Conservation (phyloP, 768 basidiomycete species). For the Russula griseocarnosa region DNA sequence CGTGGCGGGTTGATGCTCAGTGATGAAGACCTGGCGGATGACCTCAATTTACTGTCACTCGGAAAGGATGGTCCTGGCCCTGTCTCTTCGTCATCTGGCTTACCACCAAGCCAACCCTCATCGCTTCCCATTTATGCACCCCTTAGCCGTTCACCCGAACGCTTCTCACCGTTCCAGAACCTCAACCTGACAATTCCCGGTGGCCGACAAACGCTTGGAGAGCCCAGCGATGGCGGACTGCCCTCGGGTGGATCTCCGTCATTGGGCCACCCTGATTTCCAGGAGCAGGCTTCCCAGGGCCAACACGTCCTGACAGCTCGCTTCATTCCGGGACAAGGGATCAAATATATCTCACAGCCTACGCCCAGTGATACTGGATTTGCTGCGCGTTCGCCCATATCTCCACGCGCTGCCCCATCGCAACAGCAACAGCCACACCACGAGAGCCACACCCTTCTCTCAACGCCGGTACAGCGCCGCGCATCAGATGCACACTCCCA, state of each 20-base stretch:
- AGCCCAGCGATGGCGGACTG: slow-evolving; percentile 59
- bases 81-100: slow-evolving; percentile 38
- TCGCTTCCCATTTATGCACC: slow-evolving; percentile 76
- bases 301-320: slow-evolving; percentile 48
- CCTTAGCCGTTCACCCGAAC: slow-evolving; percentile 54
- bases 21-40: slow-evolving; percentile 77
- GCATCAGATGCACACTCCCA: slow-evolving; percentile 38
- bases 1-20: slow-evolving; percentile 64
- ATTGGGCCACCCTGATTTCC: slow-evolving; percentile 44
- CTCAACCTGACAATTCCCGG: slow-evolving; percentile 58
- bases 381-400: slow-evolving; percentile 51
- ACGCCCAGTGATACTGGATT: slow-evolving; percentile 31
- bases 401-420: slow-evolving; percentile 41
- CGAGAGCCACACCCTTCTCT: slow-evolving; percentile 11
- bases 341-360: slow-evolving; percentile 50
- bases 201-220: slow-evolving; percentile 49
- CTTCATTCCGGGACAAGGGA: slow-evolving; percentile 62
- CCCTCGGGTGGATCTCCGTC: slow-evolving; percentile 50
- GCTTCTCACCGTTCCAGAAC: slow-evolving; percentile 52
- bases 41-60: slow-evolving; percentile 61
- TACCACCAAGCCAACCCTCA: slow-evolving; percentile 62
- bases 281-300: slow-evolving; percentile 37
- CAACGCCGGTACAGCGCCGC: slow-evolving; percentile 36
- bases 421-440: slow-evolving; percentile 29
- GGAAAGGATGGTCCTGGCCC: slow-evolving; percentile 42